Evolutionary conservation across 345 rosid species (phyloP).

Genomic region (Eucalyptus polybractea): DNA sequence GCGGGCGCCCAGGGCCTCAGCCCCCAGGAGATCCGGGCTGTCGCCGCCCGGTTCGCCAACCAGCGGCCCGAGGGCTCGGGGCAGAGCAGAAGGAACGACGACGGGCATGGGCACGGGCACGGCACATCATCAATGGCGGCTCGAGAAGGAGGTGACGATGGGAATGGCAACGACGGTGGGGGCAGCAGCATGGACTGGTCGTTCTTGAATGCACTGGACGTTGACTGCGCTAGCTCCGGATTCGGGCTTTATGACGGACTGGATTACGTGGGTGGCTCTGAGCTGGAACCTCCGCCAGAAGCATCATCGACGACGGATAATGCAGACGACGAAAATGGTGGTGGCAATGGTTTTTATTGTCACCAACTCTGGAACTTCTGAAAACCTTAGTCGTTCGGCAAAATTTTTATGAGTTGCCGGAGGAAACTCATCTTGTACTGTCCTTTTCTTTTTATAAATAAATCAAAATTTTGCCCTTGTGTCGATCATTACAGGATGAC

Average conservation of each 20-base stretch:
- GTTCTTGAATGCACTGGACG: slow-evolving; percentile 12
- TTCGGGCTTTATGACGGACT: slow-evolving; percentile 9
- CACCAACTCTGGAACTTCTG: slow-evolving; percentile 42
- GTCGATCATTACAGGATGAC: background rate
- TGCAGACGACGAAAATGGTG: background rate
- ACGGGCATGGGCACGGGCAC: background rate
- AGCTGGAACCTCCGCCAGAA: background rate
- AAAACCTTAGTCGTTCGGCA: background rate
- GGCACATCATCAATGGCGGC: background rate
- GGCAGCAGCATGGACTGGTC: slow-evolving; percentile 28
- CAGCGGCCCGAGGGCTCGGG: background rate
- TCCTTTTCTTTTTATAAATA: background rate
- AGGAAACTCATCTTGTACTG: background rate
- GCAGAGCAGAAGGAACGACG: background rate
- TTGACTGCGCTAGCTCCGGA: background rate
- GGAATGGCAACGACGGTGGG: background rate
- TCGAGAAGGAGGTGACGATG: background rate
- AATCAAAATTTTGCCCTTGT: background rate
- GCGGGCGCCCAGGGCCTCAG: slow-evolving; percentile 21
- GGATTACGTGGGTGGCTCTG: background rate
- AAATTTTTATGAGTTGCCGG: background rate
- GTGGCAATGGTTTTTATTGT: background rate
- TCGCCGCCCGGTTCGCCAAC: slow-evolving; percentile 41
- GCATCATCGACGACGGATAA: background rate
- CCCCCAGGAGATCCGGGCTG: slow-evolving; percentile 44